A percentile compares a stretch with the other conserved stretches of the same genome.
These are phyloP conservation scores for Plasmodium coatneyi DNA, from an alignment of 169 alveolate genomes.

Conservation along the genomic window DNA sequence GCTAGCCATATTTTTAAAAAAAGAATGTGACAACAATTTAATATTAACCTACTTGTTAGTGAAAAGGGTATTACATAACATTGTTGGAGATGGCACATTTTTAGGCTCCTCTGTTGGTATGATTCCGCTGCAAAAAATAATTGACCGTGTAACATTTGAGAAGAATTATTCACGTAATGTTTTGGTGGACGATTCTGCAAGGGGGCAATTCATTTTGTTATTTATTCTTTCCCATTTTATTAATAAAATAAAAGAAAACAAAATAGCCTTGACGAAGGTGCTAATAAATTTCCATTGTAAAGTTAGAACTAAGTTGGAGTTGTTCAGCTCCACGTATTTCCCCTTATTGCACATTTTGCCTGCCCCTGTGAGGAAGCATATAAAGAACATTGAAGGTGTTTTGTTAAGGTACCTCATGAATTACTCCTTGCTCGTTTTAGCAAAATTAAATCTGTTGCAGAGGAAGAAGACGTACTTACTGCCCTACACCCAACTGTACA, in stretches of 20 bases:
- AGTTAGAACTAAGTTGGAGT: constrained; percentile 33
- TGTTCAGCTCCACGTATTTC: constrained; percentile 37
- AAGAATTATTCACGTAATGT: constrained; percentile 65
- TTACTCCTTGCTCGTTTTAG: constrained; percentile 28
- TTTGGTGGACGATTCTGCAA: constrained; percentile 38
- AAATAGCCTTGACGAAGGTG: constrained; percentile 51
- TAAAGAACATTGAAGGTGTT: constrained; percentile 28
- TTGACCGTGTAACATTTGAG: constrained; percentile 53
- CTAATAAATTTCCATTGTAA: constrained; percentile 33
- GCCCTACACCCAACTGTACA: constrained; percentile 64
- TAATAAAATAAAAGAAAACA: constrained; percentile 68
- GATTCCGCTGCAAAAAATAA: constrained; percentile 45
- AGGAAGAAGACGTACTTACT: constrained; percentile 48
- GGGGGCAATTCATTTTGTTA: constrained; percentile 53
- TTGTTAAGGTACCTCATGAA: constrained; percentile 33
- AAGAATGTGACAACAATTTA: constrained; percentile 79
- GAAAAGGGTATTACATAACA: constrained; percentile 45
- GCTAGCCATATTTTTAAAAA: constrained; percentile 77
- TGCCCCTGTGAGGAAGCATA: constrained; percentile 27
- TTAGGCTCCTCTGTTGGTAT: not conserved
- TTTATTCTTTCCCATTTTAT: constrained; percentile 68
- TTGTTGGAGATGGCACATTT: constrained; percentile 53
- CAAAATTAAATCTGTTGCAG: constrained; percentile 30
- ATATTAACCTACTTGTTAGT: constrained; percentile 72
- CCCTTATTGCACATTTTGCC: constrained; percentile 67